Conservation (phyloP, 1,284 basidiomycete species). For the Sanghuangporus weigelae region DNA sequence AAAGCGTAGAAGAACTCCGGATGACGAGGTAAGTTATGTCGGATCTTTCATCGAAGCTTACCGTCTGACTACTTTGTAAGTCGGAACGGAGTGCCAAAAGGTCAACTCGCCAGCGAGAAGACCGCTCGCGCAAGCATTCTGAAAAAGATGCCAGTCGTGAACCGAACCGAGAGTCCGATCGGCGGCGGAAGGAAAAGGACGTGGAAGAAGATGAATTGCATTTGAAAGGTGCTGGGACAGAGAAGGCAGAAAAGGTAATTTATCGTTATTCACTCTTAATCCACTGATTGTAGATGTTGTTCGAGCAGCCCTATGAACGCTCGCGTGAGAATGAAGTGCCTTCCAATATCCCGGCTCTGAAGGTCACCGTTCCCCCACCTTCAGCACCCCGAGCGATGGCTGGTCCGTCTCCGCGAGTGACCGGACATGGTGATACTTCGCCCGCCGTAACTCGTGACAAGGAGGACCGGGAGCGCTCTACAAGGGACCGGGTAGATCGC, state of each 20-base stretch:
- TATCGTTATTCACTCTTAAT: not conserved
- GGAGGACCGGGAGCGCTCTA: slow-evolving; percentile 25
- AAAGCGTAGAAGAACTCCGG: slow-evolving; percentile 57
- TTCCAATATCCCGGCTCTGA: not conserved
- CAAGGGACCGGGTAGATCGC: slow-evolving; percentile 5
- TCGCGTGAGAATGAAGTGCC: slow-evolving; percentile 10
- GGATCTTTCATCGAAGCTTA: not conserved
- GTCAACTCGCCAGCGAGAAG: slow-evolving; percentile 69
- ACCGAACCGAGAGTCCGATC: slow-evolving; percentile 54
- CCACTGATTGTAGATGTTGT: not conserved
- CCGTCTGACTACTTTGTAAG: slow-evolving; percentile 30
- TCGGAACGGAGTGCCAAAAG: slow-evolving; percentile 67
- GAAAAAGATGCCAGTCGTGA: slow-evolving; percentile 50
- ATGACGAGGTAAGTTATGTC: slow-evolving; percentile 60
- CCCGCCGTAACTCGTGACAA: slow-evolving; percentile 35
- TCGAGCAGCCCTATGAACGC: slow-evolving; percentile 7
- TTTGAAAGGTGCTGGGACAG: slow-evolving; percentile 34
- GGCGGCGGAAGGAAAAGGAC: slow-evolving; percentile 56
- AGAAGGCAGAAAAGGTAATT: slow-evolving; percentile 61
- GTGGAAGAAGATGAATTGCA: slow-evolving; percentile 39
- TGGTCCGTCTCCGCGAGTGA: slow-evolving; percentile 7
- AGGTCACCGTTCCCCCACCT: slow-evolving; percentile 33
- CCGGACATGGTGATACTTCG: slow-evolving; percentile 22
- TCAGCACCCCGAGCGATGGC: slow-evolving; percentile 70
- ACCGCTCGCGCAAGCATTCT: slow-evolving; percentile 55